Conservation (phyloP, 2,329 filamentous ascomycete genomes). For the Aureobasidium pullulans region DNA sequence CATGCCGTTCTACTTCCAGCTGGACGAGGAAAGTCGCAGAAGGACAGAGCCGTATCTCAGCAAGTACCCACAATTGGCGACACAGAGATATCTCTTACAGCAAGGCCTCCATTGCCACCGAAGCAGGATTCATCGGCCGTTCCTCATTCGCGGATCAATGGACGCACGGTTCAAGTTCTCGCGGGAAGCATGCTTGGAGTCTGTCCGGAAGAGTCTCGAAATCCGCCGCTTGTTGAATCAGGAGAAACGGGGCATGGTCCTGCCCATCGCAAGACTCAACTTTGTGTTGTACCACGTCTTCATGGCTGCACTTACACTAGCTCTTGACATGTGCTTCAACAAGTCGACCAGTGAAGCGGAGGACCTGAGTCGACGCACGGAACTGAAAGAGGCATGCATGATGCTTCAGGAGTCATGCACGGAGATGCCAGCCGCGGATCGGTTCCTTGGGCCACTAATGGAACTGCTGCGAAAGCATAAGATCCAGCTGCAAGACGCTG, state of each 20-base stretch:
- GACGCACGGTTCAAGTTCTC: slow-evolving; percentile 18
- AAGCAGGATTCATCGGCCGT: slow-evolving; percentile 24
- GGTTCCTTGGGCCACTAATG: slow-evolving; percentile 21
- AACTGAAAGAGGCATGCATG: slow-evolving; percentile 20
- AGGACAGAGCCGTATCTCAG: not conserved
- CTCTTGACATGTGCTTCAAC: slow-evolving; percentile 25
- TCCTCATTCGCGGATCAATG: slow-evolving; percentile 19
- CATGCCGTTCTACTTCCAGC: slow-evolving; percentile 17
- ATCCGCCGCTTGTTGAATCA: slow-evolving; percentile 11
- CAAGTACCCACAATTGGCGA: not conserved
- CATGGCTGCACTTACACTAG: slow-evolving; percentile 22
- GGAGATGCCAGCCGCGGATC: slow-evolving; percentile 16
- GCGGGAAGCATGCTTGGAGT: slow-evolving; percentile 18
- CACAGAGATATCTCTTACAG: slow-evolving; percentile 17
- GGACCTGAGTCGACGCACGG: slow-evolving; percentile 11
- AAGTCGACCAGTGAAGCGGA: slow-evolving; percentile 8
- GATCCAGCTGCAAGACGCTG: slow-evolving; percentile 17
- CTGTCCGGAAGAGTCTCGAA: slow-evolving; percentile 19
- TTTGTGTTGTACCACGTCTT: slow-evolving; percentile 21
- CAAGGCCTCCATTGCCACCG: slow-evolving; percentile 20
- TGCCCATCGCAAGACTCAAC: not conserved
- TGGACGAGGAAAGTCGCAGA: slow-evolving; percentile 8
- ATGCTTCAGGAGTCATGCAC: slow-evolving; percentile 19
- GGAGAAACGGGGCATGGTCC: not conserved
- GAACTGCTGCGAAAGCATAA: slow-evolving; percentile 21